Conservation (phyloP, 2,329 filamentous ascomycete species). For the Penicillium brevicompactum region DNA sequence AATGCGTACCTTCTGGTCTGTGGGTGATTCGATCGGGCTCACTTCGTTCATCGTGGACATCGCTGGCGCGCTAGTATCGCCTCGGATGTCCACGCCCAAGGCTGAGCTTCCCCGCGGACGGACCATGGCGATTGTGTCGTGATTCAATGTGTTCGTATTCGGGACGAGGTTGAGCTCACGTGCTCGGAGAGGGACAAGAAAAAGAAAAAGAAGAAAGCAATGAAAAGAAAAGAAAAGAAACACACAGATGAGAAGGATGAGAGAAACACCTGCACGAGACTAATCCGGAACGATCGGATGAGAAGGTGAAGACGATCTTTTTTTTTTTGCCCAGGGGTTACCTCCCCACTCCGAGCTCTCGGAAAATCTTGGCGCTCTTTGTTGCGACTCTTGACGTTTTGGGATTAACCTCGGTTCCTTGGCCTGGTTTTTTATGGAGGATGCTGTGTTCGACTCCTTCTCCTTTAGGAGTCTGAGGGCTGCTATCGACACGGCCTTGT, state of each 20-base stretch:
- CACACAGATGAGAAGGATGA: not conserved
- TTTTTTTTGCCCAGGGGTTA: constrained; percentile 6
- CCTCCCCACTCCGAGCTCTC: constrained; percentile 5
- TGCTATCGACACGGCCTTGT: too few relatives aligned
- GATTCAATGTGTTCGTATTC: not conserved
- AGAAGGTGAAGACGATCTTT: constrained; percentile 3
- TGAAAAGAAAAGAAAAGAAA: not conserved
- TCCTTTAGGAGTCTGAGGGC: too few relatives aligned
- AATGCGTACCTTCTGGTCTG: constrained; percentile 34
- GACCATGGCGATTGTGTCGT: constrained; percentile 31
- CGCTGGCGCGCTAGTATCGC: constrained; percentile 49
- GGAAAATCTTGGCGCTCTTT: constrained; percentile 7
- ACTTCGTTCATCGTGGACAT: constrained; percentile 48
- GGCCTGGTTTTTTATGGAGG: too few relatives aligned
- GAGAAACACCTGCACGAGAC: not conserved
- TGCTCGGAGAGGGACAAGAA: not conserved
- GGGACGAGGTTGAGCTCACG: constrained; percentile 1
- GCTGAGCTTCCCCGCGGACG: constrained; percentile 47
- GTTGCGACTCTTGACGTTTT: not conserved
- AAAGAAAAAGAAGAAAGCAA: not conserved
- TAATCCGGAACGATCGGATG: constrained; percentile 5
- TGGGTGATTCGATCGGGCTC: constrained; percentile 33
- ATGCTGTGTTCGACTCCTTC: too few relatives aligned
- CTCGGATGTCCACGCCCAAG: constrained; percentile 50
- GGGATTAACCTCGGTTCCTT: not conserved